Conservation (phyloP, 73 alveolate genomes). For the Symbiodinium natans region DNA sequence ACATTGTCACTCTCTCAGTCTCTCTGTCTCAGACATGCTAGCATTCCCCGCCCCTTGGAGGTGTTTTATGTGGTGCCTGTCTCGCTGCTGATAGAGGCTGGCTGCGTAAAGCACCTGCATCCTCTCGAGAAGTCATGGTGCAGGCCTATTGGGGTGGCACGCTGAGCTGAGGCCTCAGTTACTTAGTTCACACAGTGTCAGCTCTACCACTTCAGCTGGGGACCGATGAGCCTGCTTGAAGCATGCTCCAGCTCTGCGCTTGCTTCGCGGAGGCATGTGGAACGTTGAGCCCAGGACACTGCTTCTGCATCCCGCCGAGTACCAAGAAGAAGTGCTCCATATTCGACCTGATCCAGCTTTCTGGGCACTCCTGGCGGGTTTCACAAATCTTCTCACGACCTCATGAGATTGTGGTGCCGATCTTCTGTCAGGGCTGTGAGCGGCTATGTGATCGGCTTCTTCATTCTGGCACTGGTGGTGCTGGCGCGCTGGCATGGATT, state of each 20-base stretch:
- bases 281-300: neutral
- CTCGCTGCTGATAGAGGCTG: conserved; percentile 45
- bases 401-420: neutral
- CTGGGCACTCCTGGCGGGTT: neutral
- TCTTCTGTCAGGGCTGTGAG: neutral
- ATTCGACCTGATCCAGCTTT: neutral
- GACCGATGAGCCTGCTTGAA: too few relatives aligned
- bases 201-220: too few relatives aligned
- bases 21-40: too few relatives aligned
- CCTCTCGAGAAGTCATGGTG: neutral
- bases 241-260: too few relatives aligned
- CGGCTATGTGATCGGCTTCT: neutral
- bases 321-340: neutral
- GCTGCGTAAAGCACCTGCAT: neutral
- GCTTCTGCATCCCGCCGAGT: conserved; percentile 3
- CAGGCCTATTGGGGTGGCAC: conserved; percentile 91
- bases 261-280: neutral
- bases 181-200: neutral
- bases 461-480: conserved; percentile 9
- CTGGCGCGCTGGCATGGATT: neutral
- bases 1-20: too few relatives aligned
- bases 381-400: neutral
- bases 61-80: conserved; percentile 73
- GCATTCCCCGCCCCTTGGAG: too few relatives aligned
- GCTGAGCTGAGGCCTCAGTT: conserved; percentile 11